Conservation (phyloP, 257 asterid genomes). For the Capsicum chinense region DNA sequence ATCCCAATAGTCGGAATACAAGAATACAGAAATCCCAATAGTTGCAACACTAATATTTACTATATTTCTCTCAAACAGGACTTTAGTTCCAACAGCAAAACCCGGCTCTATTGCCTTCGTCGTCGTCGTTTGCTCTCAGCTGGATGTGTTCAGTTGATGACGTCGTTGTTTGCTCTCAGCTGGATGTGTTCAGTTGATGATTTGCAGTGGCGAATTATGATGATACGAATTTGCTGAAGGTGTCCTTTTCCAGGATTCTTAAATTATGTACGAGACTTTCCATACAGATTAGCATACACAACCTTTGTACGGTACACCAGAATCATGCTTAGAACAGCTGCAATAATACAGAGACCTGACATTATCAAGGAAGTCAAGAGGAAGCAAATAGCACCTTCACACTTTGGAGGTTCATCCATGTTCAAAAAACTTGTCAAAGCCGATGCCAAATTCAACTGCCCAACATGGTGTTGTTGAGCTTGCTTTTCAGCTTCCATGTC, state of each 20-base stretch:
- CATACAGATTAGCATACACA: constrained; percentile 64
- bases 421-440: constrained; percentile 46
- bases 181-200: background rate
- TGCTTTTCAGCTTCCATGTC: constrained; percentile 59
- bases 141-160: background rate
- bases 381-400: constrained; percentile 78
- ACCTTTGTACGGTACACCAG: constrained; percentile 75
- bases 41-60: background rate
- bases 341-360: constrained; percentile 75
- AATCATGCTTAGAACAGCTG: constrained; percentile 68
- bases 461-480: constrained; percentile 48
- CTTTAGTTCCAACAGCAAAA: background rate
- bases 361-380: constrained; percentile 73
- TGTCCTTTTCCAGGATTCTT: background rate
- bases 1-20: background rate
- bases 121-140: background rate
- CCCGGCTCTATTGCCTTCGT: background rate
- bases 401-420: constrained; percentile 61
- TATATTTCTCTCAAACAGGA: background rate
- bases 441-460: constrained; percentile 37
- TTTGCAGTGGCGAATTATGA: background rate
- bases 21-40: background rate
- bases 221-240: background rate
- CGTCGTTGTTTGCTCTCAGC: background rate
- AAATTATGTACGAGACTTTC: constrained; percentile 43